phyloP scores from a whole-genome alignment of 176 grass and related monocot genomes.

The Oryza officinalis region DNA sequence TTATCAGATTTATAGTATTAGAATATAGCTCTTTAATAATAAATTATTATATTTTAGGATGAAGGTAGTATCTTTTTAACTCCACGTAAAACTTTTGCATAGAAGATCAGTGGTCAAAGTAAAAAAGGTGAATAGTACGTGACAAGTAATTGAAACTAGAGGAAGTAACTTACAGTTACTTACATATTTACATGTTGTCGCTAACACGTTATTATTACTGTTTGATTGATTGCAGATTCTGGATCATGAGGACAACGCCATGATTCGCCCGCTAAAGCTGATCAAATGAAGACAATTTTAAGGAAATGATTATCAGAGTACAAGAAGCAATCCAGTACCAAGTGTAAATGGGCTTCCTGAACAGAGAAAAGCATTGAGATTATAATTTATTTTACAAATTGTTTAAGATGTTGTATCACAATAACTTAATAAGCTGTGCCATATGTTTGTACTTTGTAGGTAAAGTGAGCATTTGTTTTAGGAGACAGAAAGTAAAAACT shows the following conservation, averaged over 20 bases:
- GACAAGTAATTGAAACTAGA: too few relatives aligned
- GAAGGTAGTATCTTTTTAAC: too few relatives aligned
- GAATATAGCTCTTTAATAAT: too few relatives aligned
- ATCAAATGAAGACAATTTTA: constrained; percentile 15
- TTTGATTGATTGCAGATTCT: constrained; percentile 52
- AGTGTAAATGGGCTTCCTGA: neutral
- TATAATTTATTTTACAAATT: neutral
- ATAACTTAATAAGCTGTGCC: neutral
- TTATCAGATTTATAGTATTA: too few relatives aligned
- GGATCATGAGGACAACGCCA: constrained; percentile 75
- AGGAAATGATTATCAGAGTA: neutral
- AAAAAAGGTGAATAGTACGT: too few relatives aligned
- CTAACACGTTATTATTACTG: neutral
- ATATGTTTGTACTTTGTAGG: neutral
- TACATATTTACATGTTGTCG: neutral
- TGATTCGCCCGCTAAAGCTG: constrained; percentile 62
- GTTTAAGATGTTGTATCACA: neutral
- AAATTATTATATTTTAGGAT: too few relatives aligned
- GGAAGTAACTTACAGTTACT: too few relatives aligned
- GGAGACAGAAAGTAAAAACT: neutral
- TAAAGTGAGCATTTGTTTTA: neutral
- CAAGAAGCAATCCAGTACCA: neutral
- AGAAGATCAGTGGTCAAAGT: too few relatives aligned
- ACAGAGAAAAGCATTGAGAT: neutral
- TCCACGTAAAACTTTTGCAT: too few relatives aligned